These are phyloP conservation scores for Asterochloris sp. DNA, from an alignment of 139 green algal genomes.

Conservation along the genomic window DNA sequence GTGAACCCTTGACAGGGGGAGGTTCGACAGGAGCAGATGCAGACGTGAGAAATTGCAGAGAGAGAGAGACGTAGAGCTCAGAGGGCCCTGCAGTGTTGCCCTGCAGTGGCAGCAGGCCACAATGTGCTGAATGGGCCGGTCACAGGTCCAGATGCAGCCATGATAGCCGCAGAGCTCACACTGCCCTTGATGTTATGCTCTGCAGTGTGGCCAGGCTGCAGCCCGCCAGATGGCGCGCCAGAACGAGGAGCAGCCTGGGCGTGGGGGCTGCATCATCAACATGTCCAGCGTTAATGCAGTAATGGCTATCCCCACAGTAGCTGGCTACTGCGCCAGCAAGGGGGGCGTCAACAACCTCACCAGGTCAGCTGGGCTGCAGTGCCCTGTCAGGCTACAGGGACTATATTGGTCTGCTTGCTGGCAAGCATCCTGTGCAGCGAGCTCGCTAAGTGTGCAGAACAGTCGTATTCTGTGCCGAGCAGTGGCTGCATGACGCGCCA, in stretches of 20 bases:
- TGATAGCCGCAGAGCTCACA: background rate
- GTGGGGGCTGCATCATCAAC: conserved; percentile 75
- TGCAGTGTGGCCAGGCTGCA: conserved; percentile 55
- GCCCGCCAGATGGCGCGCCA: conserved; percentile 72
- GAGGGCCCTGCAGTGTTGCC: background rate
- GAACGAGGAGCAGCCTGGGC: conserved; percentile 25
- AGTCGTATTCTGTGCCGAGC: too few species aligned
- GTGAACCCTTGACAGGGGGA: background rate
- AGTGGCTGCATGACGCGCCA: too few species aligned
- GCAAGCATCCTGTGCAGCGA: too few species aligned
- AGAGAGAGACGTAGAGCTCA: background rate
- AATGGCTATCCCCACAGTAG: conserved; percentile 70
- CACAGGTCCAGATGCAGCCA: background rate
- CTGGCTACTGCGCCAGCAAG: conserved; percentile 77
- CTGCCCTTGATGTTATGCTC: background rate
- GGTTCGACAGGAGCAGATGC: background rate
- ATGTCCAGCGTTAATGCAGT: conserved; percentile 82
- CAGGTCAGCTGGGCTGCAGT: conserved; percentile 5
- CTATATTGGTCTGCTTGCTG: too few species aligned
- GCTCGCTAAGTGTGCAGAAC: too few species aligned
- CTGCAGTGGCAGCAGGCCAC: background rate
- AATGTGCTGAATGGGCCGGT: background rate
- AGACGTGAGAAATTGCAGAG: background rate
- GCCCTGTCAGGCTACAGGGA: too few species aligned
- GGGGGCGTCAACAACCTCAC: conserved; percentile 85